Evolutionary conservation across 2,329 filamentous ascomycete genomes (phyloP), one percentile per base, ranked within the genome.

Genomic region (Aspergillus quadricinctus): DNA sequence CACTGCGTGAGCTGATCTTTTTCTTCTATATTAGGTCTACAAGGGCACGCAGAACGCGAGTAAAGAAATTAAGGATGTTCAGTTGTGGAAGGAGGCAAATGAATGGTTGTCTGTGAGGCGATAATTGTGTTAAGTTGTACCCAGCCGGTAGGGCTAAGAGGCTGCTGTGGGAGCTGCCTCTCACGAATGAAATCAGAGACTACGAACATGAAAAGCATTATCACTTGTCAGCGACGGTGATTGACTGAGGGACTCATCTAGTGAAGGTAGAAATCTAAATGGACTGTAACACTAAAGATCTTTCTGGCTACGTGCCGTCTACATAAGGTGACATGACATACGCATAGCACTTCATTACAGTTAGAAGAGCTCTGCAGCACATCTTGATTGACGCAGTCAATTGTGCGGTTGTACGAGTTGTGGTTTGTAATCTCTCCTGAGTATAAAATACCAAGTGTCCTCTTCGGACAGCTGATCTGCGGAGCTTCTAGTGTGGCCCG

Each of bases 31-130:
- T 14, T 58, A 83, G 82, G 75, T 87, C 53, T 84, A 82, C 64
- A 78, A 79, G 53, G 84, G 81, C 17, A 78, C 86, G 29, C 82
- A 84, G 66, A 77, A 73, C 46, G 80, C 80, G 2, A 80, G 80
- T 14, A 78, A 76, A 48, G 78, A 80, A 50, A 73, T 81, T 64
- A 76, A 81, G 61, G 78, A 81, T 37, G 76, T 78, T 52, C 79
- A 81, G 62, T 62, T 79, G 46, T 88, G 85, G 79, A 77, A 77
- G n/a, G 80, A 82, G 54, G 82, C 81, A 4, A 81, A 87, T 63
- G 77, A 78, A 52, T 88, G 85, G 85, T 70, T 88, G 59, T 65
- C 67, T 37, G 70, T 69, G 35, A 63, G 73, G 52, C 72, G 73
- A 59, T 77, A 62, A 72, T 51, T 25, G 52, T 46, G 17, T 52